phyloP scores from a whole-genome alignment of 2,329 filamentous ascomycete genomes.

The Colletotrichum paranaense region DNA sequence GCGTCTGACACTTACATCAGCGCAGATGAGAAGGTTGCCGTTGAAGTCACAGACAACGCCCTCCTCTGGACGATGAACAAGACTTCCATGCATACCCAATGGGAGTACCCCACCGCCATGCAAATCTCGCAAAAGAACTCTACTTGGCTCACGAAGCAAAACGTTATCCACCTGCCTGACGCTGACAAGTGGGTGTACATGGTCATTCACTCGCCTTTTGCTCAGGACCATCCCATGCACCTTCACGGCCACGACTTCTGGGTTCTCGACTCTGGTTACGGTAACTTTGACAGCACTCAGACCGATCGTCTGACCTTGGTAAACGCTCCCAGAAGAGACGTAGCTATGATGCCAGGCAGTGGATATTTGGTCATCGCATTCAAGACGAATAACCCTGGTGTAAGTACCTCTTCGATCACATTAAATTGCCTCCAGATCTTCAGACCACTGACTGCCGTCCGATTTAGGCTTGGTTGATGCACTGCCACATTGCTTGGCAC shows the following conservation, averaged over 20 bases:
- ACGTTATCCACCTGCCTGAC: slow-evolving; percentile 43
- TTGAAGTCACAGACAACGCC: slow-evolving; percentile 40
- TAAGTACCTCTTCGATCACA: no score
- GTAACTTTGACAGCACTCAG: slow-evolving; percentile 31
- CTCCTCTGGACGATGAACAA: slow-evolving; percentile 56
- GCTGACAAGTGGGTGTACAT: slow-evolving; percentile 45
- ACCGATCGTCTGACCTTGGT: slow-evolving; percentile 16
- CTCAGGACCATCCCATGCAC: slow-evolving; percentile 48
- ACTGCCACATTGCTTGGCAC: slow-evolving; percentile 64
- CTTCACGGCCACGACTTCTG: slow-evolving; percentile 50
- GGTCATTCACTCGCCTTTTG: slow-evolving; percentile 39
- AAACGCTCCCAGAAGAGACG: slow-evolving; percentile 65
- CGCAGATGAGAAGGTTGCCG: slow-evolving; percentile 43
- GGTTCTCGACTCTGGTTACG: slow-evolving; percentile 36
- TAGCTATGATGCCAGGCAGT: slow-evolving; percentile 55
- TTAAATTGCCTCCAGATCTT: no score
- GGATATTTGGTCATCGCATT: slow-evolving; percentile 63
- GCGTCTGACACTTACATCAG: slow-evolving; percentile 44
- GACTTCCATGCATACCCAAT: slow-evolving; percentile 45
- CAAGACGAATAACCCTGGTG: slow-evolving; percentile 60
- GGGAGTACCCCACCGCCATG: slow-evolving; percentile 43
- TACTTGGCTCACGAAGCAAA: slow-evolving; percentile 39
- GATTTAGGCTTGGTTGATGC: slow-evolving; percentile 54
- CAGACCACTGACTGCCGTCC: no score
- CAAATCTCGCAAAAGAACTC: slow-evolving; percentile 37